These are phyloP conservation scores for Yarrowia porcina DNA, from an alignment of 805 yeast species.

Conservation along the genomic window DNA sequence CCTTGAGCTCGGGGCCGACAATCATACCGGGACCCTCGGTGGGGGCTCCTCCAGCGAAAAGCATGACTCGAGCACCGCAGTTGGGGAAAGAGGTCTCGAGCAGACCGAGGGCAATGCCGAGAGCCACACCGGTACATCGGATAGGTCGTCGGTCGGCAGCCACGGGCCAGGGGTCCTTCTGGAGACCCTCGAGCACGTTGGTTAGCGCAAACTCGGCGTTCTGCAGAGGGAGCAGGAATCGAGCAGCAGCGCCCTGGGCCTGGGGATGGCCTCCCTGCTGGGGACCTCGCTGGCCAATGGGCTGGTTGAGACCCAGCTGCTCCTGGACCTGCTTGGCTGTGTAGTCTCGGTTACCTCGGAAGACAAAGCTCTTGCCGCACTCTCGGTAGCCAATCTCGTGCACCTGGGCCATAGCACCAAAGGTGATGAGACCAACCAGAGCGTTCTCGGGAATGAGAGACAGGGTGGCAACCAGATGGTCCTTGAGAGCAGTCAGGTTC, in stretches of 20 bases:
- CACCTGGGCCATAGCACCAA: conserved; percentile 82
- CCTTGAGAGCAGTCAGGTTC: conserved; percentile 77
- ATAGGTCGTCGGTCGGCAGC: conserved; percentile 79
- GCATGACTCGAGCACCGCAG: conserved; percentile 79
- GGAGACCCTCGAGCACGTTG: conserved; percentile 70
- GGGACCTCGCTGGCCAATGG: conserved; percentile 10
- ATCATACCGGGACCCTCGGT: conserved; percentile 93
- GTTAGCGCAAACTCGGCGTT: conserved; percentile 81
- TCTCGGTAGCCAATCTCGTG: conserved; percentile 72
- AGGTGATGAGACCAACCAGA: conserved; percentile 82
- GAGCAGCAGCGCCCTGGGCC: conserved; percentile 43
- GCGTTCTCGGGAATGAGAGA: conserved; percentile 85
- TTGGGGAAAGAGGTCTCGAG: conserved; percentile 75
- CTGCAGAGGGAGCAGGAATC: conserved; percentile 71
- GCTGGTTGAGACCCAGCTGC: conserved; percentile 51
- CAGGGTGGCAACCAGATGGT: conserved; percentile 69
- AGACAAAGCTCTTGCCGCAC: conserved; percentile 68
- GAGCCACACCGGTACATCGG: conserved; percentile 90
- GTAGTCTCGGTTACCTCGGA: conserved; percentile 85
- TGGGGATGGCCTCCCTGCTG: conserved; percentile 32
- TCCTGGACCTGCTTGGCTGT: conserved; percentile 51
- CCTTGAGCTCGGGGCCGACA: conserved; percentile 86
- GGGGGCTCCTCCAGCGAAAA: conserved; percentile 93
- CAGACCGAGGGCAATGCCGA: conserved; percentile 76
- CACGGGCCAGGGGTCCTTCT: conserved; percentile 85